A percentile compares a stretch with the other conserved stretches of the same genome.
Evolutionary conservation across 176 grass and related monocot species (phyloP).

Genomic region (Luzula sylvatica): DNA sequence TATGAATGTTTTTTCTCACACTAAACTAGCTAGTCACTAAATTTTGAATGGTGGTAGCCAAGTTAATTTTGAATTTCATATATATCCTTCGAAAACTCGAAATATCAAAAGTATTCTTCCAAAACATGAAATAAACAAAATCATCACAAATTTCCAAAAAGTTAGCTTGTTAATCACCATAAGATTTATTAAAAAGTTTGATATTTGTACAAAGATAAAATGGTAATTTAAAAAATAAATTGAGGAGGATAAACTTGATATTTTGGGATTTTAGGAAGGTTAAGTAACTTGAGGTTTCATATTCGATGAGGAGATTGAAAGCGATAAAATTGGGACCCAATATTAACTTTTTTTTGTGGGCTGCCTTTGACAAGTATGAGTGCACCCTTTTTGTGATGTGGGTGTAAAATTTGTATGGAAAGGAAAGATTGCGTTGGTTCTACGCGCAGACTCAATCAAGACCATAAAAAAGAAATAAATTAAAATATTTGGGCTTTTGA

Average conservation of each 20-base stretch:
- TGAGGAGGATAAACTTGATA: too few relatives aligned
- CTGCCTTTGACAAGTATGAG: slow-evolving; percentile 27
- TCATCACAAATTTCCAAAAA: too few relatives aligned
- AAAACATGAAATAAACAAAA: too few relatives aligned
- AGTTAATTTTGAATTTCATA: too few relatives aligned
- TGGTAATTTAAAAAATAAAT: too few relatives aligned
- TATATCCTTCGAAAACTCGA: too few relatives aligned
- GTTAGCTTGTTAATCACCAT: too few relatives aligned
- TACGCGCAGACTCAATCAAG: slow-evolving; percentile 26
- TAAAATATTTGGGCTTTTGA: slow-evolving; percentile 17
- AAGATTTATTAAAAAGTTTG: too few relatives aligned
- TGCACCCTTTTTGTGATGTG: slow-evolving; percentile 20
- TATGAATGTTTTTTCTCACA: background rate
- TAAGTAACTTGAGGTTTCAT: background rate
- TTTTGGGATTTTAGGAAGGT: too few relatives aligned
- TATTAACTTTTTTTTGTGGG: background rate
- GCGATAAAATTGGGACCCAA: slow-evolving; percentile 3
- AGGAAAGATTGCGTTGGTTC: slow-evolving; percentile 21
- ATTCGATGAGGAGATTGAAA: slow-evolving; percentile 19
- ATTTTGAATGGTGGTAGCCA: background rate
- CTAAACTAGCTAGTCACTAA: too few relatives aligned
- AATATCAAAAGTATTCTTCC: too few relatives aligned
- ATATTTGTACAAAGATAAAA: too few relatives aligned
- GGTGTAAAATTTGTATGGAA: slow-evolving; percentile 30
- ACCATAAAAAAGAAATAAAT: background rate